Evolutionary conservation across 352 stramenopile species (phyloP).

Genomic region (Vaucheria bursata): DNA sequence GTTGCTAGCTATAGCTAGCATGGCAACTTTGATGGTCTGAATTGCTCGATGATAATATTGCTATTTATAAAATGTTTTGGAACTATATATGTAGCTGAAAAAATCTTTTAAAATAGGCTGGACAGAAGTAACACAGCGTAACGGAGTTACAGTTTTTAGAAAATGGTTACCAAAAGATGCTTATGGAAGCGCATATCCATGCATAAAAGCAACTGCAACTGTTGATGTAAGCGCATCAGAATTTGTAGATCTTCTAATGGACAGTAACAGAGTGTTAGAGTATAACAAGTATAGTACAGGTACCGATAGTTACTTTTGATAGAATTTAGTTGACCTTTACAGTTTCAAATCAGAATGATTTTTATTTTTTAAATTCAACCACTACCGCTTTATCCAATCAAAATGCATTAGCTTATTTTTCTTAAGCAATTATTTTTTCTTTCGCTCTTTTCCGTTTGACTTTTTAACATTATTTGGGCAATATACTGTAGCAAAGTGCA

Average conservation of each 20-base stretch:
- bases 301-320: background rate
- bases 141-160: conserved; percentile 41
- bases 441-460: too few species aligned
- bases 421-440: too few species aligned
- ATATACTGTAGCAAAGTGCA: too few species aligned
- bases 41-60: too few species aligned
- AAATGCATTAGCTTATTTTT: too few species aligned
- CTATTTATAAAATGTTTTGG: too few species aligned
- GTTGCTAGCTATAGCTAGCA: too few species aligned
- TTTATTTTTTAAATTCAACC: background rate
- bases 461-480: too few species aligned
- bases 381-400: too few species aligned
- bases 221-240: conserved; percentile 34
- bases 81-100: too few species aligned
- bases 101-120: too few species aligned
- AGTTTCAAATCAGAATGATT: background rate
- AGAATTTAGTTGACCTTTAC: background rate
- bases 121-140: conserved; percentile 23
- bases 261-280: conserved; percentile 37
- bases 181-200: conserved; percentile 41
- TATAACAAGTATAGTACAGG: conserved; percentile 46
- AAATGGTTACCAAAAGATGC: conserved; percentile 42
- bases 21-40: too few species aligned
- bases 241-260: conserved; percentile 42
- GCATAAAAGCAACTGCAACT: conserved; percentile 38